These are phyloP conservation scores for Pleoardoris graminearum DNA, from an alignment of 2,329 filamentous ascomycete species.

Conservation along the genomic window DNA sequence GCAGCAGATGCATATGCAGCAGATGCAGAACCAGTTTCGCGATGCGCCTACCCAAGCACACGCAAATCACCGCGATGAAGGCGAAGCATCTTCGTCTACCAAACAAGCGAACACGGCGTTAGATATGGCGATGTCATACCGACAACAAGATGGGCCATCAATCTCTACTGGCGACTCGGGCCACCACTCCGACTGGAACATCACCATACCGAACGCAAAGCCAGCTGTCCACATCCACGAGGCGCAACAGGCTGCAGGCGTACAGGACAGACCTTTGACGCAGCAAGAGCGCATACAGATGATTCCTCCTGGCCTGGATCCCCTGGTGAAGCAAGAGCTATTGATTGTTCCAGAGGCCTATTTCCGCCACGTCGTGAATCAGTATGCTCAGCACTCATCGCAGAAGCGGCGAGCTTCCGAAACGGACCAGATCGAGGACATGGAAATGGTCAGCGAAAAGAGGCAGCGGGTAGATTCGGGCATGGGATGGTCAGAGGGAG, in stretches of 20 bases:
- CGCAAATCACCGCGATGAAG: not conserved
- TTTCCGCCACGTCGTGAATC: constrained; percentile 33
- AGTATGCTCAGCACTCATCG: constrained; percentile 12
- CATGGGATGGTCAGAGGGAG: not conserved
- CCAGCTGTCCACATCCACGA: not conserved
- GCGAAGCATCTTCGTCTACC: not conserved
- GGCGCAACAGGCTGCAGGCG: constrained; percentile 20
- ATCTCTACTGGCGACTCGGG: not conserved
- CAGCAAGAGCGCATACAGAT: constrained; percentile 36
- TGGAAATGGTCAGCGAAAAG: not conserved
- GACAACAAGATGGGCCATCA: not conserved
- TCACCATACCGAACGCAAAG: not conserved
- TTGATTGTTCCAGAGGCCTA: constrained; percentile 41
- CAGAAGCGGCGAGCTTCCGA: not conserved
- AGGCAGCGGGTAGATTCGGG: constrained; percentile 3
- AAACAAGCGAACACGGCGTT: not conserved
- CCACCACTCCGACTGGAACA: not conserved
- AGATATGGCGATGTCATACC: not conserved
- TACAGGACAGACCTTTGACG: constrained; percentile 33
- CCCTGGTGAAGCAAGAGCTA: constrained; percentile 34
- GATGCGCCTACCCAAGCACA: not conserved
- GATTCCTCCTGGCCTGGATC: constrained; percentile 36
- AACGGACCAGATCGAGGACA: not conserved
- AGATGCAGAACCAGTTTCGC: not conserved
- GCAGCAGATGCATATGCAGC: not conserved